phyloP scores from a whole-genome alignment of 257 asterid genomes.

The Solanum stenotomum region DNA sequence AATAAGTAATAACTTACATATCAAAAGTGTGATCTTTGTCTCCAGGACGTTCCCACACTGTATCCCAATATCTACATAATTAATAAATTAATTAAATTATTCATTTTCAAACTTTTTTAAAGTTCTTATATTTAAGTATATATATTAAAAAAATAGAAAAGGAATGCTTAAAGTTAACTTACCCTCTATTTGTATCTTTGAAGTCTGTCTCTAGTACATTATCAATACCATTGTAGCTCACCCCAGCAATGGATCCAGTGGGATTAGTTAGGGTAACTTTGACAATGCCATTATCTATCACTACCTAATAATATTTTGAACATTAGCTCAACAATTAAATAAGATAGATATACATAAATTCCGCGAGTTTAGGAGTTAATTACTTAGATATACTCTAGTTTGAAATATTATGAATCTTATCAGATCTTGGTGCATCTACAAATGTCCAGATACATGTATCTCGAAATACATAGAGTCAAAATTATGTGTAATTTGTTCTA shows the following conservation, averaged over 20 bases:
- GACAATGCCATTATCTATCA: slow-evolving; percentile 61
- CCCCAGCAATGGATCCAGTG: slow-evolving; percentile 43
- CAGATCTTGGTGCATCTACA: no score
- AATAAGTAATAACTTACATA: slow-evolving; percentile 12
- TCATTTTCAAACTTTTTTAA: background rate
- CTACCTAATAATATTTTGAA: slow-evolving; percentile 26
- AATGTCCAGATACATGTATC: no score
- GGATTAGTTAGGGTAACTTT: slow-evolving; percentile 55
- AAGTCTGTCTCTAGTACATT: slow-evolving; percentile 46
- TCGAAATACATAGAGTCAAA: no score
- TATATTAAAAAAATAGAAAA: background rate
- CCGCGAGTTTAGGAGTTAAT: background rate
- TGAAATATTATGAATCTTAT: no score
- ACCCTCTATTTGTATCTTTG: slow-evolving; percentile 58
- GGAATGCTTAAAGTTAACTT: background rate
- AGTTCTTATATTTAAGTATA: background rate
- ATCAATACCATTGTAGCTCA: slow-evolving; percentile 42
- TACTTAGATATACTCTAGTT: no score
- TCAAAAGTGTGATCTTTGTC: slow-evolving; percentile 35
- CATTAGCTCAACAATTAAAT: background rate
- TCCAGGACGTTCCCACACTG: slow-evolving; percentile 50
- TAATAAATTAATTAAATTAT: background rate
- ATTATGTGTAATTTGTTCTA: background rate
- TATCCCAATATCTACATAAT: slow-evolving; percentile 54
- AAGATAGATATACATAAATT: background rate